Base-by-base conservation (phyloP, 441 rosid genomes). In the Codiaeum variegatum region DNA sequence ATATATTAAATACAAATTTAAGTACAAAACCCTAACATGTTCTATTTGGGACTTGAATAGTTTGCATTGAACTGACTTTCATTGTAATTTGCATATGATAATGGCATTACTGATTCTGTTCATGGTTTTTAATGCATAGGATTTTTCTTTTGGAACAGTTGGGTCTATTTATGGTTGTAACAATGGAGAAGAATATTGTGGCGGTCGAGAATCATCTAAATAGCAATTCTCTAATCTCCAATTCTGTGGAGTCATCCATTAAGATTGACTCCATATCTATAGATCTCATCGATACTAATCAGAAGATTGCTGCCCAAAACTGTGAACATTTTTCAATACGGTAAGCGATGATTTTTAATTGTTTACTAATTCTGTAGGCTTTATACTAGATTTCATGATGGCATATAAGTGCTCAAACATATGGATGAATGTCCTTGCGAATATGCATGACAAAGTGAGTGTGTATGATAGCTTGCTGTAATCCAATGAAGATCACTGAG, bases 271-370 rank as follows among this genome's bases (percentile, higher is more conserved):
- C 97, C 1, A 88, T 89, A 80, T 84, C 87, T 49, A 84, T 91
- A 51, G 90, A 93, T 82, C 94, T 90, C 67, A 81, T 74, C 65
- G 80, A 65, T 52, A 78, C 80, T 55, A 83, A 78, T 61, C 77
- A 81, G 49, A 83, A 79, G 78, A 73, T 21, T 71, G 77, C 71
- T 63, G 77, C 55, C 31, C 84, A 54, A 55, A 85, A 69, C 55
- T 90, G 98, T 75, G 85, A 88, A 61, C 93, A 89, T 74, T 95
- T 95, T 79, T 87, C 97, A 31, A 82, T 95, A 75, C 91, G 98
- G 99, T 95, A 79, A 85, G 88, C 77, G 47, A 69, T 64, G 16
- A 55, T 6, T 73, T 62, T 69, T 44, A 29, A 47, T 36, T 75
- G 26, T 44, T 32, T 59, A 31, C 10, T 63, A n/a, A 32, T 36